Evolutionary conservation across 2,329 filamentous ascomycete species (phyloP), one percentile per base, ranked within the genome.

Genomic region (Aspergillus floridensis): DNA sequence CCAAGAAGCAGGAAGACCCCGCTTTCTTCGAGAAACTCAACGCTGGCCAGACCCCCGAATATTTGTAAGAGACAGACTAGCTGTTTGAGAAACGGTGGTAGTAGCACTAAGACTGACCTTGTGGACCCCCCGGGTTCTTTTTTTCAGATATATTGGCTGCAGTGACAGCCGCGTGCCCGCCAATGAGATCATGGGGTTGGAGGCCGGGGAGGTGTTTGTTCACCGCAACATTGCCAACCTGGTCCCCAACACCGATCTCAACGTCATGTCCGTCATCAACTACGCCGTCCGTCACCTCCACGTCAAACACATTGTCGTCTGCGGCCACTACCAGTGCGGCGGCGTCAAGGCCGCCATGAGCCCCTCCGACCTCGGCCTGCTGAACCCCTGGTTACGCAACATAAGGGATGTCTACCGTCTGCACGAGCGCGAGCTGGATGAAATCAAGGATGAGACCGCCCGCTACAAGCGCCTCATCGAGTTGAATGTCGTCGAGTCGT

Each of bases 151-250:
- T 19, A 44, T 96, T 65, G 92, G 92, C 60, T 96, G 92, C 79
- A 90, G 90, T 68, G 92, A 96, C 80, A 91, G 88, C 44, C 89
- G 92, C 64, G 88, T 91, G 66, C 91, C 92, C 1, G 92, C 95
- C 76, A 93, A 90, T 5, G 92, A 88, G 52, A 84, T 96, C 70
- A 84, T 93, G 29, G 88, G 89, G 69, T 82, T 92, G 59, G 83
- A 91, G 70, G 90, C 91, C 3, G 91, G 92, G 60, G 91, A 96
- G 68, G 87, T 96, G 66, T 96, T 96, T 74, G 89, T 92, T 55
- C 91, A 96, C 81, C 89, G 92, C 73, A 96, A 96, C 80, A 93
- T 96, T 74, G 91, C 90, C 76, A 96, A 96, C 79, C 86, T 93
- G 70, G 79, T 96, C 63, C 86, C 87, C 59, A 80, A 87, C 21